Base-by-base conservation (phyloP, 148 eudicot species). In the Arctostaphylos glauca region DNA sequence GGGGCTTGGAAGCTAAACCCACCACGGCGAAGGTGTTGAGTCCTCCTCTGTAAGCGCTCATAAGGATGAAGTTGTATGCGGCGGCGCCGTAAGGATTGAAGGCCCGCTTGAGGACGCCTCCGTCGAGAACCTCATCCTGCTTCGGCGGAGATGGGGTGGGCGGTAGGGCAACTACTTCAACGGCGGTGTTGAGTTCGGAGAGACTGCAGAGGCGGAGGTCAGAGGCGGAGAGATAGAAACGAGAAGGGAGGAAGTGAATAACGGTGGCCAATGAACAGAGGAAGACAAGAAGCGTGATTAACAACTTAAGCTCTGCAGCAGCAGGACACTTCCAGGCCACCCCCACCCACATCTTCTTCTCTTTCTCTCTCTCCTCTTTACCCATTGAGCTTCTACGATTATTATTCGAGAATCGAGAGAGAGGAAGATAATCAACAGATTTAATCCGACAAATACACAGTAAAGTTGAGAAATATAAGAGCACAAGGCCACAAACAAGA, bases 41-140 rank as follows among this genome's bases (percentile, higher is more conserved):
- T 18, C 98, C 96, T n/a, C 96, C 98, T 13, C 98, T 84, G 86
- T 94, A 94, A 6, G 96, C 96, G 9, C 92, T 87, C 98, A 94
- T 94, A 16, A 92, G 87, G 23, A 94, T 84, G 87, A 91, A 91
- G 53, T 78, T 82, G 87, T 91, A 92, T 0, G 97, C 92, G 56
- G 92, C 96, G 5, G 86, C 41, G 50, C 98, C 98, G 70, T 67
- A 73, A 0, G 96, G 88, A 25, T 77, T 79, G 81, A 92, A 90
- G 9, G 76, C 55, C 9, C 98, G 85, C 41, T 89, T 91, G 0
- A 91, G 12, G 44, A 82, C 77, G 19, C 93, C 96, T 9, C 78
- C 76, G 9, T 54, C 58, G 0, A 80, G 75, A 53, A 86, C 43
- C n/a, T n/a, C n/a, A n/a, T n/a, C n/a, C n/a, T n/a, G n/a, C n/a